Evolutionary conservation across 2,329 filamentous ascomycete genomes (phyloP), one percentile per base, ranked within the genome.

Genomic region (Colletotrichum liaoningense): DNA sequence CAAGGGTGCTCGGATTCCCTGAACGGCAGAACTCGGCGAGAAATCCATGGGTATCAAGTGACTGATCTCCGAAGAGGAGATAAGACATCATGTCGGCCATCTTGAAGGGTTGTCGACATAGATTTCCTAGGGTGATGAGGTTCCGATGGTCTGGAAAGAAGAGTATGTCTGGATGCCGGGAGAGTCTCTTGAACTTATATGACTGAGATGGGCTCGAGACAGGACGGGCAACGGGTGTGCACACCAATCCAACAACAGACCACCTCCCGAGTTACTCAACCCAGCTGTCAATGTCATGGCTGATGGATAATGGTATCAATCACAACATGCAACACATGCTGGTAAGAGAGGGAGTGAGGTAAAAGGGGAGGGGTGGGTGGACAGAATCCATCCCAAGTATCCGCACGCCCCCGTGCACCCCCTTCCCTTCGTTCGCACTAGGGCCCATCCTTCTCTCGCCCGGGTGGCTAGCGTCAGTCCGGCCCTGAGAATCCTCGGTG

Each of bases 11-110:
- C 42, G 84, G 84, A 74, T 84, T 82, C 52, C 82, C 82, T 74
- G 83, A 80, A 66, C 85, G 84, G 78, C 83, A 87, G 77, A 88
- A 87, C 71, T 87, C 84, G 63, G 90, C 88, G 74, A 94, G 83
- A 76, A 93, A 90, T 76, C 84, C 85, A 79, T 92, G 89, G 77
- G 91, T 91, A 80, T 93, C 90, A 77, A 91, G 87, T 73, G 92
- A 93, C 83, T 94, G 92, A 79, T 94, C 92, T 84, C 92, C 92
- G 80, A 93, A 93, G 75, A 93, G 88, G 81, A 93, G 88, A 80
- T 87, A 89, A 65, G 85, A 84, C 81, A 88, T 83, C 79, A 85
- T 81, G 81, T 84, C 81, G 78, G 82, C 83, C 85, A 87, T 87
- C 74, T 75, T 83, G 80, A 77, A 77, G 54, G 66, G 65, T 74